Evolutionary conservation across 2,329 filamentous ascomycete species (phyloP), one percentile per base, ranked within the genome.

Genomic region (Diaporthe vexans): DNA sequence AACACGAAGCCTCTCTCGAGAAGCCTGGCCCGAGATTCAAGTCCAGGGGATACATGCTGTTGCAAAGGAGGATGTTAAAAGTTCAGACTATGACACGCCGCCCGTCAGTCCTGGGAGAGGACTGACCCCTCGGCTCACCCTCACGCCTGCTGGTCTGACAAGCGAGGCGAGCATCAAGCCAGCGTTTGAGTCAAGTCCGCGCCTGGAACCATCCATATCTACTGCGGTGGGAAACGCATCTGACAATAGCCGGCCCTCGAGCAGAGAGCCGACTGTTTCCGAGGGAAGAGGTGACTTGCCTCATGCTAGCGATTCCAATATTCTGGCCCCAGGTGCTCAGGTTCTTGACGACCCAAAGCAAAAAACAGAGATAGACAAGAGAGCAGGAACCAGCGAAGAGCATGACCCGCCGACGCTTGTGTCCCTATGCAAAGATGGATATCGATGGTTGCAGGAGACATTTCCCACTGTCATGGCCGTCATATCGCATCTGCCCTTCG

Each of bases 381-480:
- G 11, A 10, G 24, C 21, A 40, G 56, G 11, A 24, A 17, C 0
- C n/a, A 21, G 6, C 35, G 37, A 4, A 10, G 40, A n/a, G 35
- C n/a, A 19, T 13, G 35, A 26, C n/a, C 57, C n/a, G n/a, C n/a
- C 35, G 35, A 61, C 57, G 7, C 57, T 61, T 37, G 13, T 61
- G n/a, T 61, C 57, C 13, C 13, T 61, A 3, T 43, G 24, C 35
- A 61, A 61, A 26, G 11, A 43, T 4, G 57, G 57, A 5, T 61
- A 61, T 26, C 57, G 57, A 19, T 94, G 91, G 92, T 84, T 83
- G 0, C 91, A 92, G 76, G 91, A 92, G 78, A 94, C 92, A 0
- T 94, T 94, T 61, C 93, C 93, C 0, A 94, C 93, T 0, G 89
- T 90, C 2, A 90, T 90, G 26, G 90, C 91, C 0, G 92, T 94